Evolutionary conservation across 495 filamentous ascomycete species (phyloP).

Genomic region (Emericellopsis terricola): DNA sequence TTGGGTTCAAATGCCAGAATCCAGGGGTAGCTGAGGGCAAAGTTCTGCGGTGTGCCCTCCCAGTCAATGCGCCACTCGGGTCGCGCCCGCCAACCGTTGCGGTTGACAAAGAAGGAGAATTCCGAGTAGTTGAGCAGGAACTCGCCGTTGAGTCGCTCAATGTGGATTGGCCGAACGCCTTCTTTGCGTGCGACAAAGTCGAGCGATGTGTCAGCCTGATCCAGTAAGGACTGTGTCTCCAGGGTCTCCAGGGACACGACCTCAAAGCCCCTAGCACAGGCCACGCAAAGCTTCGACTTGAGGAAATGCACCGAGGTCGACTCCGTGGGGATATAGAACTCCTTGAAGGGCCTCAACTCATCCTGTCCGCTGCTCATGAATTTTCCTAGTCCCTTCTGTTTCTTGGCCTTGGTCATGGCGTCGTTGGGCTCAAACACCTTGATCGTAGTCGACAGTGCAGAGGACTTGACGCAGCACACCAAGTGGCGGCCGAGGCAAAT

Average conservation of each 20-base stretch:
- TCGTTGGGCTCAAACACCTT: slow-evolving; percentile 97
- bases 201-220: slow-evolving; percentile 94
- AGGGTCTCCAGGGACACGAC: slow-evolving; percentile 93
- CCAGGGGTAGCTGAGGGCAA: slow-evolving; percentile 87
- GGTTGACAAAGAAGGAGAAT: slow-evolving; percentile 97
- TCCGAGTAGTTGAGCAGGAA: slow-evolving; percentile 97
- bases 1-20: slow-evolving; percentile 97
- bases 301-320: slow-evolving; percentile 94
- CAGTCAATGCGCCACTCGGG: slow-evolving; percentile 95
- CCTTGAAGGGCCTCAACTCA: slow-evolving; percentile 90
- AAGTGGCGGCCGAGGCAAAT: slow-evolving; percentile 88
- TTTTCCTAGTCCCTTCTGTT: slow-evolving; percentile 80
- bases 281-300: slow-evolving; percentile 89
- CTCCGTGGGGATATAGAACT: slow-evolving; percentile 97
- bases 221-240: slow-evolving; percentile 89
- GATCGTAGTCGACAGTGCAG: slow-evolving; percentile 78
- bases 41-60: slow-evolving; percentile 83
- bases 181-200: slow-evolving; percentile 92
- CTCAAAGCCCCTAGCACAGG: slow-evolving; percentile 88
- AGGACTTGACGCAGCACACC: slow-evolving; percentile 87
- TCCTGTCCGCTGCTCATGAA: slow-evolving; percentile 92
- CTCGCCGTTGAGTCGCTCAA: slow-evolving; percentile 88
- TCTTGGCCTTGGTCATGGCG: slow-evolving; percentile 67
- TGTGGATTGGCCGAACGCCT: slow-evolving; percentile 88
- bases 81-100: slow-evolving; percentile 90